Percentiles rank a stretch among this genome's conserved stretches.
These are phyloP conservation scores for Rhizopogon vulgaris DNA, from an alignment of 768 basidiomycete genomes.

Conservation along the genomic window DNA sequence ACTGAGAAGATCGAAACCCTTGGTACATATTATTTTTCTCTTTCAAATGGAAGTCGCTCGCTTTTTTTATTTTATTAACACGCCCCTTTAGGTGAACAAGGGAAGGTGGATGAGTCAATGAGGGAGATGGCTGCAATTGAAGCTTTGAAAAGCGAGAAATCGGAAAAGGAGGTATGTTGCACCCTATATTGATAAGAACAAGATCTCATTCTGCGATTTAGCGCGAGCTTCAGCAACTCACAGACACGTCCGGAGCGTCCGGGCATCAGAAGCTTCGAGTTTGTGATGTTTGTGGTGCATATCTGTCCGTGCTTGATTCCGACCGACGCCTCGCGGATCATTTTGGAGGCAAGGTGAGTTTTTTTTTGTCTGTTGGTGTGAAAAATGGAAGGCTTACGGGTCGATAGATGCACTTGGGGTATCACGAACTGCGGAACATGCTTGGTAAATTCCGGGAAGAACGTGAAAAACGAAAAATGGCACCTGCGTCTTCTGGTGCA, in stretches of 20 bases:
- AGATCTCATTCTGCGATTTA: slow-evolving; percentile 22
- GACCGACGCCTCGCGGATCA: slow-evolving; percentile 98
- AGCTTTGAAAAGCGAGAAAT: slow-evolving; percentile 92
- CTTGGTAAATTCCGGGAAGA: slow-evolving; percentile 87
- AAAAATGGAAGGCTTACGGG: slow-evolving; percentile 23
- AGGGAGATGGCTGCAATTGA: slow-evolving; percentile 96
- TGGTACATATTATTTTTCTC: slow-evolving; percentile 40
- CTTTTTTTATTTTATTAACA: background rate
- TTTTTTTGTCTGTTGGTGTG: slow-evolving; percentile 9
- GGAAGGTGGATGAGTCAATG: slow-evolving; percentile 99
- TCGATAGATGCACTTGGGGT: slow-evolving; percentile 94
- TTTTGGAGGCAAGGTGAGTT: slow-evolving; percentile 94
- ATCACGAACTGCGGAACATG: slow-evolving; percentile 96
- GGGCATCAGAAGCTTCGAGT: slow-evolving; percentile 99
- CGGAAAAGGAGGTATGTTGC: slow-evolving; percentile 78
- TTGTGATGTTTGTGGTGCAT: slow-evolving; percentile 99
- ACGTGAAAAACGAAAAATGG: slow-evolving; percentile 72
- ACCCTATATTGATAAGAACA: slow-evolving; percentile 7
- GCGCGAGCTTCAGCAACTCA: slow-evolving; percentile 93
- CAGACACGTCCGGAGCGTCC: slow-evolving; percentile 96
- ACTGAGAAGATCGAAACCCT: slow-evolving; percentile 97
- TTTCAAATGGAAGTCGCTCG: slow-evolving; percentile 5
- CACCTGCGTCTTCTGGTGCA: slow-evolving; percentile 35
- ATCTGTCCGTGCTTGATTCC: slow-evolving; percentile 94
- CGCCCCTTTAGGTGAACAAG: slow-evolving; percentile 72